Evolutionary conservation across 2,329 filamentous ascomycete species (phyloP).

Genomic region (Talaromyces islandicus): DNA sequence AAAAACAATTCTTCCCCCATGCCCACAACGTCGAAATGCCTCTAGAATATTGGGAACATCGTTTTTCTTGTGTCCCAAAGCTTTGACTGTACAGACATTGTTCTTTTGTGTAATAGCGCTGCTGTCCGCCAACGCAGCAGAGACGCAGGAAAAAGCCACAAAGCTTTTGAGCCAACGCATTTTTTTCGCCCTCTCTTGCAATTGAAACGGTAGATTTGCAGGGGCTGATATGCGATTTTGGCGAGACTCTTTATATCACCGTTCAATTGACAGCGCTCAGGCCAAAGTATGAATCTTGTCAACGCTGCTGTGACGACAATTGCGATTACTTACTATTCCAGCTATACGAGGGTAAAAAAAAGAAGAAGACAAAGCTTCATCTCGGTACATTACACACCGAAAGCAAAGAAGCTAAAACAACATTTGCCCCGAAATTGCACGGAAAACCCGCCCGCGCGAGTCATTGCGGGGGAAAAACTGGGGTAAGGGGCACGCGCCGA

Average conservation of each 20-base stretch:
- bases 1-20: conserved; percentile 44
- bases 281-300: neutral
- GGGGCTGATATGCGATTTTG: neutral
- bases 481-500: neutral
- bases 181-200: neutral
- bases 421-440: neutral
- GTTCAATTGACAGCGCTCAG: neutral
- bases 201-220: neutral
- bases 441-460: neutral
- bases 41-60: conserved; percentile 37
- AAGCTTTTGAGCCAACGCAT: conserved; percentile 4
- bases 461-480: conserved; percentile 8
- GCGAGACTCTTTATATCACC: neutral
- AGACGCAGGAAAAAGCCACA: neutral
- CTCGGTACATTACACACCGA: neutral
- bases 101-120: conserved; percentile 8
- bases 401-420: neutral
- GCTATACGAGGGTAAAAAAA: neutral
- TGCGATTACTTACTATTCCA: neutral
- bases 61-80: conserved; percentile 30
- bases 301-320: neutral
- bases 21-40: conserved; percentile 35
- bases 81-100: conserved; percentile 35
- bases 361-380: neutral
- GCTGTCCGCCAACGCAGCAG: neutral